Evolutionary conservation across 257 asterid genomes (phyloP), one percentile per base, ranked within the genome.

Genomic region (Nicotiana obtusifolia): DNA sequence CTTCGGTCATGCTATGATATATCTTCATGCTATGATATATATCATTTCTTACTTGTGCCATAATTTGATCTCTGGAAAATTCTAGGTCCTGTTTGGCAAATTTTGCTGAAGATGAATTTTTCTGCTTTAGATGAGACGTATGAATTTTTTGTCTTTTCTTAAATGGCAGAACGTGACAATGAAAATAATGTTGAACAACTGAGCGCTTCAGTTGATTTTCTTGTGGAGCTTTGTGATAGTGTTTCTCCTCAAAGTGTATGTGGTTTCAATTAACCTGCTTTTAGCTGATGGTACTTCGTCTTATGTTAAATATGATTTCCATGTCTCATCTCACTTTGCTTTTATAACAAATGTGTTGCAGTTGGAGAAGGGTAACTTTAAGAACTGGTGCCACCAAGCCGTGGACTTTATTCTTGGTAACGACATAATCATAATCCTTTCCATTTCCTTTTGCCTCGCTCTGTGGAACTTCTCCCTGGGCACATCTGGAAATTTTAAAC

Each of bases 341-440:
- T 28, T 66, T 67, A 10, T 59, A 6, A 62, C 24, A 30, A 49
- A 65, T 47, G 8, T 73, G 82, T 81, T 85, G 84, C 91, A 93
- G 99, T 87, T 84, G 81, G 92, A 89, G 87, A 91, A 84, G 68
- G 83, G 85, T 60, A 88, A 85, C 75, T 94, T 91, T 88, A 92
- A 89, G 84, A 94, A 85, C 65, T 89, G 92, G 97, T 94, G 98
- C 22, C 99, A 94, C 87, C 98, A 93, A 87, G 97, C 98, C 5
- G 90, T 89, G 84, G 98, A 93, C 84, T 94, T 94, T 89, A 93
- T 94, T 86, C 93, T 93, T 33, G 91, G 98, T 96, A 92, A 83
- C 13, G 24, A 62, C 14, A 77, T 30, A 33, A 31, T 26, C 26
- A 77, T 37, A 33, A 31, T 26, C 26, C 3, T 81, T 52, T 24